Conservation (phyloP, 2,329 filamentous ascomycete genomes). For the Sclerotinia borealis region DNA sequence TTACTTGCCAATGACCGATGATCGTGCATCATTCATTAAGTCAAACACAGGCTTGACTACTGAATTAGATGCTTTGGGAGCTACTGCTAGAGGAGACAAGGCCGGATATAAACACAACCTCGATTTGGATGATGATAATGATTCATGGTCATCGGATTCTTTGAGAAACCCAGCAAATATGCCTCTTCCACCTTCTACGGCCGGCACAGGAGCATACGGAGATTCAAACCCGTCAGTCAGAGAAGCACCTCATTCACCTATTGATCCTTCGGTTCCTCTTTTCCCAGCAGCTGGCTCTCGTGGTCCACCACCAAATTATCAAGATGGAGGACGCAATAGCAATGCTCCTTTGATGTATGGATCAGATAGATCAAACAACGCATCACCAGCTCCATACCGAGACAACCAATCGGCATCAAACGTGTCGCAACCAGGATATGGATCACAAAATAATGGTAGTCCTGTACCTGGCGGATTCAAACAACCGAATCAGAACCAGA, state of each 20-base stretch:
- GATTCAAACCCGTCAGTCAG: slow-evolving; percentile 20
- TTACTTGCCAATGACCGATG: slow-evolving; percentile 95
- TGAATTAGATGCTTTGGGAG: slow-evolving; percentile 83
- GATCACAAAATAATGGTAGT: slow-evolving; percentile 38
- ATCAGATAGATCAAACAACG: slow-evolving; percentile 11
- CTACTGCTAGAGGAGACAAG: slow-evolving; percentile 82
- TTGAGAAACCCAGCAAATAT: slow-evolving; percentile 39
- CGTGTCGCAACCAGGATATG: slow-evolving; percentile 31
- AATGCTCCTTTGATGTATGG: slow-evolving; percentile 22
- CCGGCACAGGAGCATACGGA: slow-evolving; percentile 23
- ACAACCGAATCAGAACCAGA: slow-evolving; percentile 35
- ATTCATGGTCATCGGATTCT: slow-evolving; percentile 58
- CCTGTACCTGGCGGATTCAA: slow-evolving; percentile 34
- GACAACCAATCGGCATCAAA: slow-evolving; percentile 33
- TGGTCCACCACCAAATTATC: slow-evolving; percentile 31
- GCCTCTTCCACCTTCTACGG: slow-evolving; percentile 29
- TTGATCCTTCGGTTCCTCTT: slow-evolving; percentile 45
- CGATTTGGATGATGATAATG: slow-evolving; percentile 67
- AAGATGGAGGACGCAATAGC: slow-evolving; percentile 24
- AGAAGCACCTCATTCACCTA: slow-evolving; percentile 39
- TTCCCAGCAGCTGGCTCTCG: slow-evolving; percentile 38
- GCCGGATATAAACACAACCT: slow-evolving; percentile 49
- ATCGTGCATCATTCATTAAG: slow-evolving; percentile 96
- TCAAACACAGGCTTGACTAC: slow-evolving; percentile 83
- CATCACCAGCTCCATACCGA: slow-evolving; percentile 27